Conservation (phyloP, 2,329 filamentous ascomycete genomes). For the Fusarium pininemorale region DNA sequence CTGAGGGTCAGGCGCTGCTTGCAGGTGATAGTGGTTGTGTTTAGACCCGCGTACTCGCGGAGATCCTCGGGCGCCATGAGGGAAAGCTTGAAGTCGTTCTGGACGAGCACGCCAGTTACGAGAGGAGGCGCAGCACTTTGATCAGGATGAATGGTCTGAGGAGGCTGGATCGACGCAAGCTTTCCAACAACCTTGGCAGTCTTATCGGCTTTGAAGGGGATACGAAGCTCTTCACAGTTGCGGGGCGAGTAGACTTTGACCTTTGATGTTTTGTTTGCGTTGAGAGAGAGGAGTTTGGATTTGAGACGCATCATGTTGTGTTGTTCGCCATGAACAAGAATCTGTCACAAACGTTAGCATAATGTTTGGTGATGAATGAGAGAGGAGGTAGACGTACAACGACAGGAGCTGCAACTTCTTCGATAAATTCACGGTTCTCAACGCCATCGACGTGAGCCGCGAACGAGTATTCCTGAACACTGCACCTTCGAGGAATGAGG, state of each 20-base stretch:
- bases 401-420: constrained; percentile 89
- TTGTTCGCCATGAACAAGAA: constrained; percentile 95
- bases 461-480: constrained; percentile 93
- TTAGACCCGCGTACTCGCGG: constrained; percentile 95
- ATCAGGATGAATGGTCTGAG: constrained; percentile 49
- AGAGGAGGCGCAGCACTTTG: constrained; percentile 56
- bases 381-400: constrained; percentile 71
- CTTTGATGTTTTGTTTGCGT: constrained; percentile 80
- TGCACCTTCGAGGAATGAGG: constrained; percentile 92
- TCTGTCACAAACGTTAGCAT: constrained; percentile 59
- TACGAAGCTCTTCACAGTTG: constrained; percentile 94
- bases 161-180: constrained; percentile 82
- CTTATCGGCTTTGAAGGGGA: constrained; percentile 96
- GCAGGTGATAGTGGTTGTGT: constrained; percentile 92
- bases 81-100: constrained; percentile 97
- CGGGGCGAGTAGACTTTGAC: constrained; percentile 93
- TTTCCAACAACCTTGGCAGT: constrained; percentile 95
- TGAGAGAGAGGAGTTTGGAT: constrained; percentile 92
- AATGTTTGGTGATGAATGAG: background rate
- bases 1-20: constrained; percentile 89
- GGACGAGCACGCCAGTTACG: constrained; percentile 90
- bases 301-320: constrained; percentile 98
- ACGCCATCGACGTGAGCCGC: constrained; percentile 96
- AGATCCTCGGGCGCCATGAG: constrained; percentile 97
- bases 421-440: constrained; percentile 96